phyloP scores from a whole-genome alignment of 2,329 filamentous ascomycete species.

The Apiospora sp. region DNA sequence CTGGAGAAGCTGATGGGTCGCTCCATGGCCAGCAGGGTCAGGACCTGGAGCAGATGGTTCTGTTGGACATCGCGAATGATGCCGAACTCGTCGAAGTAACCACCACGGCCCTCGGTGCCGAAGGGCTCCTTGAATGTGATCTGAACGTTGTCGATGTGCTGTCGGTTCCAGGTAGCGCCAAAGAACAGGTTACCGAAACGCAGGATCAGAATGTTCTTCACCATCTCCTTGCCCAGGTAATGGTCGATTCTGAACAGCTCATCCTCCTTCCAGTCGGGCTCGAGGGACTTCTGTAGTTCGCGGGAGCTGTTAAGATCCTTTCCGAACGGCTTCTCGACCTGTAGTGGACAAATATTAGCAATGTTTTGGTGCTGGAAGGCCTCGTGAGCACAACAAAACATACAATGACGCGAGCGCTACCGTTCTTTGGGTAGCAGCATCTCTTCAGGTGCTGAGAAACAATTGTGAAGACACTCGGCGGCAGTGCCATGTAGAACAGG shows the following conservation, averaged over 20 bases:
- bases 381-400: conserved; percentile 43
- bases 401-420: conserved; percentile 94
- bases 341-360: conserved; percentile 27
- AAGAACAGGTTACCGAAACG: conserved; percentile 99
- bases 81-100: conserved; percentile 99
- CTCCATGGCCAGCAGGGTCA: conserved; percentile 98
- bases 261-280: conserved; percentile 98
- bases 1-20: conserved; percentile 97
- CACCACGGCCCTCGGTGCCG: conserved; percentile 95
- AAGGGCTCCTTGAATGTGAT: conserved; percentile 99
- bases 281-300: conserved; percentile 91
- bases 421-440: conserved; percentile 92
- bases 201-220: conserved; percentile 98
- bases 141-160: conserved; percentile 99
- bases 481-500: conserved; percentile 99
- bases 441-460: conserved; percentile 97
- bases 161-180: conserved; percentile 97
- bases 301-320: conserved; percentile 95
- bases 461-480: conserved; percentile 96
- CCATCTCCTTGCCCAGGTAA: conserved; percentile 99
- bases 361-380: too few relatives aligned
- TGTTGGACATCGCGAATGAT: conserved; percentile 99
- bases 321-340: conserved; percentile 99
- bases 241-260: conserved; percentile 99
- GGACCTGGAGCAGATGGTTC: conserved; percentile 96